A percentile compares a stretch with the other conserved stretches of the same genome.
Evolutionary conservation across 2,329 filamentous ascomycete species (phyloP).

Genomic region (Sarocladium kiliense): DNA sequence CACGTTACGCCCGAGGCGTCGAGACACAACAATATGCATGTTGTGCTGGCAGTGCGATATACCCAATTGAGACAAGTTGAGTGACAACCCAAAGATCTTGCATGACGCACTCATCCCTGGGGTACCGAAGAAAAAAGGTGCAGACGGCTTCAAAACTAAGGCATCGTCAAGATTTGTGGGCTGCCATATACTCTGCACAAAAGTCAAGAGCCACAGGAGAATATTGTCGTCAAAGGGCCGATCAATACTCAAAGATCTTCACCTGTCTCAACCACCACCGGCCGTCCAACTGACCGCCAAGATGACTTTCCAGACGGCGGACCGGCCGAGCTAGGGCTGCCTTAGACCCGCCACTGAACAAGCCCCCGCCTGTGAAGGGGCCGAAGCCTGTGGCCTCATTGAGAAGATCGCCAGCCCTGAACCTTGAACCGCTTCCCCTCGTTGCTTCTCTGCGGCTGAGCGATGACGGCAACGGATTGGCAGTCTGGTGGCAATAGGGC

Average conservation of each 20-base stretch:
- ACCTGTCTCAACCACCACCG: neutral
- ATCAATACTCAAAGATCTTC: no score
- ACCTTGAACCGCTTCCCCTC: neutral
- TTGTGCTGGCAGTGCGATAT: neutral
- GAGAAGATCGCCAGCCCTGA: neutral
- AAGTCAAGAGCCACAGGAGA: no score
- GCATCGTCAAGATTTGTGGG: no score
- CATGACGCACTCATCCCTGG: neutral
- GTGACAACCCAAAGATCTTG: neutral
- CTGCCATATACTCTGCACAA: no score
- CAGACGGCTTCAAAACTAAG: no score
- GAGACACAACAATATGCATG: neutral
- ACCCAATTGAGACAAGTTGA: neutral
- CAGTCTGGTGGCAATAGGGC: slow-evolving; percentile 3
- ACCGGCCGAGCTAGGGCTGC: slow-evolving; percentile 4
- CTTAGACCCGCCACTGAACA: neutral
- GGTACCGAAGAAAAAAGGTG: neutral
- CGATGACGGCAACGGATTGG: neutral
- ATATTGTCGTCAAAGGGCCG: no score
- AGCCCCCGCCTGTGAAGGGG: neutral
- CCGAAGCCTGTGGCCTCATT: neutral
- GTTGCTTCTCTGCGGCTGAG: slow-evolving; percentile 2
- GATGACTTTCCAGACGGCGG: neutral
- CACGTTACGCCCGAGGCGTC: neutral
- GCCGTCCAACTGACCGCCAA: neutral